Evolutionary conservation across 345 rosid species (phyloP).

Genomic region (Odontarrhena argentea): DNA sequence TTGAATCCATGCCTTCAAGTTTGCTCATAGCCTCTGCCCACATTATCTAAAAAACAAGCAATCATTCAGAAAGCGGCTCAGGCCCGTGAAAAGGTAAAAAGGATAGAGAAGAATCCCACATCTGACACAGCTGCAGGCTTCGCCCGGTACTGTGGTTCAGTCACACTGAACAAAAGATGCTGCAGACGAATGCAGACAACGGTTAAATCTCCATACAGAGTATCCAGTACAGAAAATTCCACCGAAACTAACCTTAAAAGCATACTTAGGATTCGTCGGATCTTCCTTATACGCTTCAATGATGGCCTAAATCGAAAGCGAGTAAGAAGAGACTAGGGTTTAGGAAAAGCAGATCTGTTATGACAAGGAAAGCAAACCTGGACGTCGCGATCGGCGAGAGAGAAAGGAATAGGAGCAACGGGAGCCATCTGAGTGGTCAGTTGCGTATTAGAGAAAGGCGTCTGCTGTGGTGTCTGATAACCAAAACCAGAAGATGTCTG

Average conservation of each 20-base stretch:
- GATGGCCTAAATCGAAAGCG: slow-evolving; percentile 59
- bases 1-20: slow-evolving; percentile 92
- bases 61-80: slow-evolving; percentile 31
- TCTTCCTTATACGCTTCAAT: slow-evolving; percentile 95
- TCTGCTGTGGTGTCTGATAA: slow-evolving; percentile 50
- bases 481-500: slow-evolving; percentile 49
- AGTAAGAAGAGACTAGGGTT: slow-evolving; percentile 23
- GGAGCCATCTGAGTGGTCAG: slow-evolving; percentile 98
- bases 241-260: slow-evolving; percentile 68
- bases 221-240: background rate
- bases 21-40: slow-evolving; percentile 97
- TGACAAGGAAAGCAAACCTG: slow-evolving; percentile 49
- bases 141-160: slow-evolving; percentile 68
- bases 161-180: slow-evolving; percentile 92
- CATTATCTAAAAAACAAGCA: slow-evolving; percentile 71
- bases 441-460: slow-evolving; percentile 66
- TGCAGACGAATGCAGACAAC: slow-evolving; percentile 40
- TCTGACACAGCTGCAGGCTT: slow-evolving; percentile 94
- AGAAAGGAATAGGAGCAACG: slow-evolving; percentile 84
- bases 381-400: slow-evolving; percentile 92
- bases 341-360: slow-evolving; percentile 19
- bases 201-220: background rate
- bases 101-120: slow-evolving; percentile 52
- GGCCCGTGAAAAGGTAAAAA: too few species aligned
- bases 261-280: slow-evolving; percentile 79